Percentiles rank a stretch among this genome's conserved stretches.
These are phyloP conservation scores for Viola pubescens DNA, from an alignment of 441 rosid species.

Conservation along the genomic window DNA sequence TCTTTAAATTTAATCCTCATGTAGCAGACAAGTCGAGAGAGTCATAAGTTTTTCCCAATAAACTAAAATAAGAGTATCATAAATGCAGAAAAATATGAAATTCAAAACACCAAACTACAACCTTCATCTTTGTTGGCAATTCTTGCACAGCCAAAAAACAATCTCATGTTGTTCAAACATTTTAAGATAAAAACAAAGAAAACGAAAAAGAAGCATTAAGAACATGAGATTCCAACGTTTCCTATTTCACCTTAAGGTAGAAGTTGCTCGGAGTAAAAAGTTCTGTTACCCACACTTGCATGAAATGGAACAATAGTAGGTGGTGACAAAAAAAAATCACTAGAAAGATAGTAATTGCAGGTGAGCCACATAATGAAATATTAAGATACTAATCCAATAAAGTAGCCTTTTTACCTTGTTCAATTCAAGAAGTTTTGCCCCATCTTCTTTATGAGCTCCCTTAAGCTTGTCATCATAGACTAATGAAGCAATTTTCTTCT, in stretches of 20 bases:
- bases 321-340: not conserved
- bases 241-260: not conserved
- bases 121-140: too few species aligned
- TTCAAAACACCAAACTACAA: too few species aligned
- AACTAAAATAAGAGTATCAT: too few species aligned
- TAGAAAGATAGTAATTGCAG: not conserved
- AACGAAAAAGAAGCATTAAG: not conserved
- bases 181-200: not conserved
- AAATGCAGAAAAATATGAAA: too few species aligned
- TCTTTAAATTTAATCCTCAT: too few species aligned
- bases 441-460: conserved; percentile 81
- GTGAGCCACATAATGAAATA: not conserved
- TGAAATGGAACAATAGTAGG: not conserved
- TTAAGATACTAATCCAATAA: conserved; percentile 1
- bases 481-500: conserved; percentile 78
- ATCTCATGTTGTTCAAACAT: too few species aligned
- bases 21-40: too few species aligned
- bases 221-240: not conserved
- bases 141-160: too few species aligned
- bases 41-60: too few species aligned
- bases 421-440: conserved; percentile 74
- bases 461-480: conserved; percentile 46
- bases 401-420: conserved; percentile 50
- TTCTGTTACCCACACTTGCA: not conserved
- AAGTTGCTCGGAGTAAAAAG: not conserved